Conservation (phyloP, 345 rosid species). For the Firmiana major region DNA sequence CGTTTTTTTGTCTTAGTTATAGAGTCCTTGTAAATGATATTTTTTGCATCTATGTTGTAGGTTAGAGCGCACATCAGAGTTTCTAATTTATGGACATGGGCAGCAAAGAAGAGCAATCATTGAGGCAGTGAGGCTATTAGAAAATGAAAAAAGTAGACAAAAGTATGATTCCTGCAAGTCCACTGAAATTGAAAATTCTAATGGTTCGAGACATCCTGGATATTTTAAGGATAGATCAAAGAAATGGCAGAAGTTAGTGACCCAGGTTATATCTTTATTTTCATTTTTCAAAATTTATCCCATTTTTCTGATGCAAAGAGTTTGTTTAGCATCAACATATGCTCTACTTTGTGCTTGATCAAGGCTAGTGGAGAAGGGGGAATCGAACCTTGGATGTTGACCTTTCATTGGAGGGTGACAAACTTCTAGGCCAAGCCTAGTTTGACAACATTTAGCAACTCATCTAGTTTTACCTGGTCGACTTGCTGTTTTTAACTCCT, state of each 20-base stretch:
- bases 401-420: not conserved
- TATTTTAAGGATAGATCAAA: constrained; percentile 71
- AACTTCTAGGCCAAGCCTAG: not conserved
- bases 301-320: not conserved
- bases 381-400: not conserved
- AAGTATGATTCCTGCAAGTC: constrained; percentile 31
- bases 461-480: not conserved
- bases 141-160: constrained; percentile 46
- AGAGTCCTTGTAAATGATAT: constrained; percentile 11
- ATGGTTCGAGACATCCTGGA: constrained; percentile 38
- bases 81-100: constrained; percentile 81
- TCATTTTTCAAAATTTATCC: not conserved
- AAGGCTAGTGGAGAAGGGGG: not conserved
- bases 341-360: not conserved
- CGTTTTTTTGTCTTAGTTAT: constrained; percentile 8
- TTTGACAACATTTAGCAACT: constrained; percentile 2
- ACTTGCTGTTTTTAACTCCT: not conserved
- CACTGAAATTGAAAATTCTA: constrained; percentile 30
- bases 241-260: constrained; percentile 89
- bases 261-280: constrained; percentile 48
- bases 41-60: constrained; percentile 33
- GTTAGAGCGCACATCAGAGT: constrained; percentile 80
- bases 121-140: constrained; percentile 77
- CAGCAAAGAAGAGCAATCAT: constrained; percentile 93
- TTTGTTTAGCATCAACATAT: not conserved